Evolutionary conservation across 176 grass and related monocot species (phyloP).

Genomic region (Cenchrus americanus): DNA sequence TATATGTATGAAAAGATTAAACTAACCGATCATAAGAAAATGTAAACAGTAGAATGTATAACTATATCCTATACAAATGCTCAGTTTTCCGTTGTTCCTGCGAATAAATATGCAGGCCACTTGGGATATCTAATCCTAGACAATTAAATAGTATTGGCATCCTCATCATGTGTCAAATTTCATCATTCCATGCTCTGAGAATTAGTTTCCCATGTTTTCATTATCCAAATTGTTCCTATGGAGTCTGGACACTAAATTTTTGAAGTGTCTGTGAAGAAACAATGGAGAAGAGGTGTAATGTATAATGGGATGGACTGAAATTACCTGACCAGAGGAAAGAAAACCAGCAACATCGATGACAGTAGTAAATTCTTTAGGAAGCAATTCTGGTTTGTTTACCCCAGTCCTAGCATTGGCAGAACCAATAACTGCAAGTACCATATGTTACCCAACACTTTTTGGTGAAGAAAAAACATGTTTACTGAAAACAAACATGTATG

Average conservation of each 20-base stretch:
- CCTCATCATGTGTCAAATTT: not conserved
- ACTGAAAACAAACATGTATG: not conserved
- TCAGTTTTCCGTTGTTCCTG: not conserved
- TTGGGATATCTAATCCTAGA: not conserved
- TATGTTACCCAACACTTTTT: not conserved
- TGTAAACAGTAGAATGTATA: not conserved
- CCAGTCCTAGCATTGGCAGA: slow-evolving; percentile 71
- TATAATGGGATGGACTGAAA: not conserved
- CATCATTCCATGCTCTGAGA: not conserved
- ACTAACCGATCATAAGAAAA: not conserved
- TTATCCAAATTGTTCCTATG: not conserved
- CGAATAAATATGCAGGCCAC: not conserved
- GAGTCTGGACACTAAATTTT: not conserved
- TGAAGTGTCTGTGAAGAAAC: not conserved
- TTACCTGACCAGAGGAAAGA: slow-evolving; percentile 91
- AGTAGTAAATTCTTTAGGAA: slow-evolving; percentile 87
- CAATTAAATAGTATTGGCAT: not conserved
- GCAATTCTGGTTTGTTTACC: slow-evolving; percentile 88
- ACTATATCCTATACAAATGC: not conserved
- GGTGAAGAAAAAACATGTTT: not conserved
- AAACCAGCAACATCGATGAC: slow-evolving; percentile 96
- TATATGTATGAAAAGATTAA: not conserved
- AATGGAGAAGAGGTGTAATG: not conserved
- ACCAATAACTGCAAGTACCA: slow-evolving; percentile 57
- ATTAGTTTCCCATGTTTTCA: not conserved